A percentile compares a stretch with the other conserved stretches of the same genome.
Evolutionary conservation across 2,329 filamentous ascomycete species (phyloP).

Genomic region (Fusarium sp.): DNA sequence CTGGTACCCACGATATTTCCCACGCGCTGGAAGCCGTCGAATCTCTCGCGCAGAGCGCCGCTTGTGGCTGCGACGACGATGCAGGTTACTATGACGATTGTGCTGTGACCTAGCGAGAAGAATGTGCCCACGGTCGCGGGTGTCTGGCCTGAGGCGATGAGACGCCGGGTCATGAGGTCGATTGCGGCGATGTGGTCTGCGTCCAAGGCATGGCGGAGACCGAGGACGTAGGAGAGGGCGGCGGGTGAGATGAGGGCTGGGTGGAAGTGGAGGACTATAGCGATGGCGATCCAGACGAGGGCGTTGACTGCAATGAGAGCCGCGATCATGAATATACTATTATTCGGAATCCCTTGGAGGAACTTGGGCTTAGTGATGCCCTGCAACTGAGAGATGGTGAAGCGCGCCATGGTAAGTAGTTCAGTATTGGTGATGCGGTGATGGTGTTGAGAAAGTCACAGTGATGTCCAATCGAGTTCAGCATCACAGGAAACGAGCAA

Average conservation of each 20-base stretch:
- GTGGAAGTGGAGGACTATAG: slow-evolving; percentile 64
- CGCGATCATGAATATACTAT: slow-evolving; percentile 61
- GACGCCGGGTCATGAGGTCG: slow-evolving; percentile 90
- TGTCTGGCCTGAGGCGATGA: slow-evolving; percentile 84
- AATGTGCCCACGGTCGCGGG: slow-evolving; percentile 94
- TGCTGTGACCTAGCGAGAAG: slow-evolving; percentile 93
- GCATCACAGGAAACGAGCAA: too few species aligned
- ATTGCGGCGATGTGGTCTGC: slow-evolving; percentile 92
- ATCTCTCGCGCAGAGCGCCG: slow-evolving; percentile 82
- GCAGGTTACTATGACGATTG: slow-evolving; percentile 90
- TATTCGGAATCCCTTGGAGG: slow-evolving; percentile 48
- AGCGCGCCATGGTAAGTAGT: slow-evolving; percentile 29
- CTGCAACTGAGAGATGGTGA: slow-evolving; percentile 30
- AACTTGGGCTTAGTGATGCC: slow-evolving; percentile 45
- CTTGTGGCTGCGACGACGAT: slow-evolving; percentile 92
- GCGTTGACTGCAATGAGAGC: slow-evolving; percentile 63
- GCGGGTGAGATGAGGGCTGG: slow-evolving; percentile 79
- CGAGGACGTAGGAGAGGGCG: slow-evolving; percentile 86
- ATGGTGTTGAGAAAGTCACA: slow-evolving; percentile 4
- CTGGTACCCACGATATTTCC: slow-evolving; percentile 91
- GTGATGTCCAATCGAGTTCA: too few species aligned
- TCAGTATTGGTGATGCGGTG: background rate
- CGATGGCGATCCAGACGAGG: slow-evolving; percentile 65
- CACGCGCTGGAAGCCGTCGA: slow-evolving; percentile 80
- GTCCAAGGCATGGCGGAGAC: slow-evolving; percentile 93